Conservation (phyloP, 2,329 filamentous ascomycete species). For the Sodiomyces alkalinus region DNA sequence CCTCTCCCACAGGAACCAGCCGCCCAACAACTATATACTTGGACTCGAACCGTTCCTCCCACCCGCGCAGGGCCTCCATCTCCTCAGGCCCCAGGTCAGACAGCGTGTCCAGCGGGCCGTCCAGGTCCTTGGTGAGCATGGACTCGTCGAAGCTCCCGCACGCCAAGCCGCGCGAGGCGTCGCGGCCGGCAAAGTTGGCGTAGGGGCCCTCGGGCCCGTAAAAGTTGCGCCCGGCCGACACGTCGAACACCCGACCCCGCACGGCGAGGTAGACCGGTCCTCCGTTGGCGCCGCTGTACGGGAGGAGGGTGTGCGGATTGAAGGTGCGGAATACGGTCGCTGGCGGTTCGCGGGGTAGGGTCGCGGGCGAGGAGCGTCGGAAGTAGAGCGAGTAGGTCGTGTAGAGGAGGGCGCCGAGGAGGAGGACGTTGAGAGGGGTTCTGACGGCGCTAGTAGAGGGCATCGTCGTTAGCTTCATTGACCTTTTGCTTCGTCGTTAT, state of each 20-base stretch:
- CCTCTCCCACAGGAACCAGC: constrained; percentile 44
- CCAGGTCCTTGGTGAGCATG: constrained; percentile 84
- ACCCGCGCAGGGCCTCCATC: constrained; percentile 69
- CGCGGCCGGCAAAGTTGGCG: constrained; percentile 86
- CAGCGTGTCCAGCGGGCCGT: constrained; percentile 67
- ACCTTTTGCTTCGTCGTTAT: background rate
- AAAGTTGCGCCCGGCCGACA: constrained; percentile 74
- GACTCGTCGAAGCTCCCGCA: constrained; percentile 87
- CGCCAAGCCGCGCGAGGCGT: constrained; percentile 77
- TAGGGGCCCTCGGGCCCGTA: constrained; percentile 95
- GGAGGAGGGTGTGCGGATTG: constrained; percentile 67
- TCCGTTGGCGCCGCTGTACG: constrained; percentile 63
- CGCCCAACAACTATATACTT: constrained; percentile 94
- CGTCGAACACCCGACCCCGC: constrained; percentile 82
- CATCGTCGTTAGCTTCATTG: constrained; percentile 4
- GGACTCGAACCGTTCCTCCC: constrained; percentile 85
- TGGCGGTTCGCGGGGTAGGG: constrained; percentile 36
- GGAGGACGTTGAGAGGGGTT: constrained; percentile 49
- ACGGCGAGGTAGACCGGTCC: constrained; percentile 81
- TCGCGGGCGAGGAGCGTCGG: constrained; percentile 28
- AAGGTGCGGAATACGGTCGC: constrained; percentile 52
- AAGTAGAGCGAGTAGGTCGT: constrained; percentile 41
- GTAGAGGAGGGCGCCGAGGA: constrained; percentile 40
- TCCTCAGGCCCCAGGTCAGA: constrained; percentile 58
- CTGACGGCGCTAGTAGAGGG: constrained; percentile 25